These are phyloP conservation scores for Gynochthodes officinalis DNA, from an alignment of 257 asterid species.

Conservation along the genomic window DNA sequence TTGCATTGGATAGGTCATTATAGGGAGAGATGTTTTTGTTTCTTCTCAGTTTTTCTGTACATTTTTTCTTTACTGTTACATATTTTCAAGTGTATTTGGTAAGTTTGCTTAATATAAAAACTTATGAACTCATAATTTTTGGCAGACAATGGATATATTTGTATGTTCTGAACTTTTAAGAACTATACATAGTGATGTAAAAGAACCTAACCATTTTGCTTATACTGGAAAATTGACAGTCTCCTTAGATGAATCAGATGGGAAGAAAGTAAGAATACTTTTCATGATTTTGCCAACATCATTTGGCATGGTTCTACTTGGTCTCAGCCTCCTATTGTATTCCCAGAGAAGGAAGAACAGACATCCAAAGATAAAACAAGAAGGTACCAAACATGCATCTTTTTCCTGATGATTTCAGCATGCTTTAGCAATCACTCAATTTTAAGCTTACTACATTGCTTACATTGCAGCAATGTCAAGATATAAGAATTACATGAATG, in stretches of 20 bases:
- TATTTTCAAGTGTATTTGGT: not conserved
- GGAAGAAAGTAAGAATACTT: constrained; percentile 6
- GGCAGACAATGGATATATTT: no score
- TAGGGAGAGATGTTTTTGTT: no score
- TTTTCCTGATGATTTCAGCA: not conserved
- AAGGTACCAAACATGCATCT: constrained; percentile 1
- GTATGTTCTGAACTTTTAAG: not conserved
- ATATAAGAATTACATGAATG: not conserved
- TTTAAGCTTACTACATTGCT: not conserved
- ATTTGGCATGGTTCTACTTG: constrained; percentile 9
- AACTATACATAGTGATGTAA: no score
- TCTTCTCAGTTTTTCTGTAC: no score
- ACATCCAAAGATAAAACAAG: constrained; percentile 1
- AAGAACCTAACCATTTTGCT: not conserved
- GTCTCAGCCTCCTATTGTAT: constrained; percentile 7
- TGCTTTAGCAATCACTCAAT: not conserved
- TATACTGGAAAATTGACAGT: constrained; percentile 2
- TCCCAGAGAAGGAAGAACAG: constrained; percentile 2
- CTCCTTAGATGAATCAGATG: not conserved
- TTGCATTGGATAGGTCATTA: no score
- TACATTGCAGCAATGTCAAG: constrained; percentile 10
- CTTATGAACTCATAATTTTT: not conserved
- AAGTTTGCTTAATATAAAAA: not conserved
- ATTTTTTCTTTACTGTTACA: not conserved
- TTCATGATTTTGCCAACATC: not conserved